Conservation (phyloP, 768 basidiomycete genomes). For the Punctularia strigosozonata region DNA sequence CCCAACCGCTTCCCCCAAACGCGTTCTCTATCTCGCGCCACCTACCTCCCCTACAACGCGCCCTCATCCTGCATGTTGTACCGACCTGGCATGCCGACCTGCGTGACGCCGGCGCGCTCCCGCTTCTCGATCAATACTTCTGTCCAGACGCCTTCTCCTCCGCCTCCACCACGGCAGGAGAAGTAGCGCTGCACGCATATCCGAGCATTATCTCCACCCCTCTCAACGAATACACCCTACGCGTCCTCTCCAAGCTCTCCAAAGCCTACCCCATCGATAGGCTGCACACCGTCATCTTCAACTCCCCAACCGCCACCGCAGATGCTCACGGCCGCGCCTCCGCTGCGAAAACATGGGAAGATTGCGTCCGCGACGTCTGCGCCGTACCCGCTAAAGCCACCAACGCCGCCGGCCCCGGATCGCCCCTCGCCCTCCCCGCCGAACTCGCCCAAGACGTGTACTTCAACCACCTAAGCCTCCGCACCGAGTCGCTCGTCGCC, state of each 20-base stretch:
- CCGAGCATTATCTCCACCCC: slow-evolving; percentile 45
- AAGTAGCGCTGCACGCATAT: slow-evolving; percentile 50
- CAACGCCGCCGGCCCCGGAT: slow-evolving; percentile 45
- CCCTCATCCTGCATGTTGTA: slow-evolving; percentile 48
- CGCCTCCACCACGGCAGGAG: slow-evolving; percentile 34
- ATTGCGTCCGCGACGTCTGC: slow-evolving; percentile 52
- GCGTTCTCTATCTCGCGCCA: slow-evolving; percentile 21
- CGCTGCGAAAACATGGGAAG: slow-evolving; percentile 52
- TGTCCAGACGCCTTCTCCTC: slow-evolving; percentile 52
- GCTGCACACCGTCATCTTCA: slow-evolving; percentile 41
- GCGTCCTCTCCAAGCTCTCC: slow-evolving; percentile 41
- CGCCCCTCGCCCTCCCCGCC: slow-evolving; percentile 23
- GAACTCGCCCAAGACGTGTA: slow-evolving; percentile 45
- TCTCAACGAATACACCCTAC: slow-evolving; percentile 36
- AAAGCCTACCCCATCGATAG: slow-evolving; percentile 59
- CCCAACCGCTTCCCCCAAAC: slow-evolving; percentile 21
- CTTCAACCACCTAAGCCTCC: slow-evolving; percentile 37
- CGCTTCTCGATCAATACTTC: slow-evolving; percentile 58
- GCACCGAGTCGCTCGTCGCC: slow-evolving; percentile 26
- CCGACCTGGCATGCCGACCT: slow-evolving; percentile 59
- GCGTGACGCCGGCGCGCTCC: slow-evolving; percentile 30
- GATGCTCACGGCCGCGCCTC: no score
- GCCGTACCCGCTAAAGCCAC: slow-evolving; percentile 69
- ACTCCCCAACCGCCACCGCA: no score
- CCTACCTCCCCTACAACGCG: slow-evolving; percentile 50